These are phyloP conservation scores for Cylindrotheca fusiformis DNA, from an alignment of 108 stramenopile species.

Conservation along the genomic window DNA sequence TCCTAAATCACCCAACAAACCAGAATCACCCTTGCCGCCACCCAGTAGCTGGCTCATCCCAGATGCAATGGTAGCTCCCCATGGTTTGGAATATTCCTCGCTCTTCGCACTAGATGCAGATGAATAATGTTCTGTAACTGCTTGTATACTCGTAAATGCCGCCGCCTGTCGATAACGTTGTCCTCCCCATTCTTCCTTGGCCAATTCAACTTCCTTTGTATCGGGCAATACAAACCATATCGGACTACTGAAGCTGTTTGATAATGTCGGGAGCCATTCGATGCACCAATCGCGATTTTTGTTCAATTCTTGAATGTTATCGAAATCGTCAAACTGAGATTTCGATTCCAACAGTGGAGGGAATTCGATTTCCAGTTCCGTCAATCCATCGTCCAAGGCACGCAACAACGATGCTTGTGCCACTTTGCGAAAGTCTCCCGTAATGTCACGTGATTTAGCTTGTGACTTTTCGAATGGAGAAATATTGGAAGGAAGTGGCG, in stretches of 20 bases:
- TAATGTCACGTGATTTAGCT: constrained; percentile 56
- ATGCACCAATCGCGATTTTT: constrained; percentile 82
- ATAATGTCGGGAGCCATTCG: constrained; percentile 45
- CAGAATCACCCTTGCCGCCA: constrained; percentile 54
- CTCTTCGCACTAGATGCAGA: constrained; percentile 1
- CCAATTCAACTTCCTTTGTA: constrained; percentile 77
- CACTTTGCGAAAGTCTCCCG: constrained; percentile 54
- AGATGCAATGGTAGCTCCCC: constrained; percentile 73
- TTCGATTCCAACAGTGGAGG: constrained; percentile 73
- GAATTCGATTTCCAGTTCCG: constrained; percentile 73
- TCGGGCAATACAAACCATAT: constrained; percentile 82
- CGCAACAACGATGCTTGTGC: constrained; percentile 40
- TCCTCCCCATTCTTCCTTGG: constrained; percentile 71
- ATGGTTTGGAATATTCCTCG: constrained; percentile 60
- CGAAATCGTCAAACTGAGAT: constrained; percentile 87
- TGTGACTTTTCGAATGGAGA: constrained; percentile 72
- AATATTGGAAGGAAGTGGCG: constrained; percentile 64
- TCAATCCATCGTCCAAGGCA: constrained; percentile 35
- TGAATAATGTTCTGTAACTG: constrained; percentile 49
- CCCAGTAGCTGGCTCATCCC: constrained; percentile 54
- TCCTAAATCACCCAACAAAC: constrained; percentile 61
- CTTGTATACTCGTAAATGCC: constrained; percentile 75
- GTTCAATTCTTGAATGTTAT: constrained; percentile 83
- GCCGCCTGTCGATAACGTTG: constrained; percentile 56
- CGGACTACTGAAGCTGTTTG: constrained; percentile 7